These are phyloP conservation scores for Phlebiopsis flavidoalba DNA, from an alignment of 768 basidiomycete genomes.

Conservation along the genomic window DNA sequence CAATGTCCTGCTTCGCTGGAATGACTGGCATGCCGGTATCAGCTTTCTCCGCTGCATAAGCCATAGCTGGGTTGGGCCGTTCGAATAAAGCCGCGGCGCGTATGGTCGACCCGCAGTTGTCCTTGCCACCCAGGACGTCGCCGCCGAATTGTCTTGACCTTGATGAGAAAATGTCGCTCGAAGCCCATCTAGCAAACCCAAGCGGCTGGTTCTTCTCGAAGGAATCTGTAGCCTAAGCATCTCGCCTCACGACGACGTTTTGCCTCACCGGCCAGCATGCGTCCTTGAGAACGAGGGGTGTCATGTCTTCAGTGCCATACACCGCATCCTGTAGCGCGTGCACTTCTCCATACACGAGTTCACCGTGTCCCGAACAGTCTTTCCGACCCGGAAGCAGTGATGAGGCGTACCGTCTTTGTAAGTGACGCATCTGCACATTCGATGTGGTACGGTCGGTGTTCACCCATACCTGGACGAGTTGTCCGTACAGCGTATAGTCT, in stretches of 20 bases:
- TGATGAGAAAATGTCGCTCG: background rate
- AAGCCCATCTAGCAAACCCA: background rate
- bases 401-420: background rate
- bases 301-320: background rate
- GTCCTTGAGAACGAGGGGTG: background rate
- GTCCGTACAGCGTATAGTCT: no score
- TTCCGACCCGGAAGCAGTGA: background rate
- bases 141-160: no score
- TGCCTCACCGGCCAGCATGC: background rate
- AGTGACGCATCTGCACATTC: no score
- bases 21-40: no score
- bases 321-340: background rate
- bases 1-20: background rate
- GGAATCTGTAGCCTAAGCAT: background rate
- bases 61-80: no score
- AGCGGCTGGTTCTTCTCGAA: no score
- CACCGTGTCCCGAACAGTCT: background rate
- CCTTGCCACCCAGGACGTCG: background rate
- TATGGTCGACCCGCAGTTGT: background rate
- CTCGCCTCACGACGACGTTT: background rate
- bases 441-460: no score
- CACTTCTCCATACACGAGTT: background rate
- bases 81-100: no score
- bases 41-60: no score
- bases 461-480: no score